Base-by-base conservation (phyloP, 2,329 filamentous ascomycete genomes). In the Coniosporium tulheliwenetii region DNA sequence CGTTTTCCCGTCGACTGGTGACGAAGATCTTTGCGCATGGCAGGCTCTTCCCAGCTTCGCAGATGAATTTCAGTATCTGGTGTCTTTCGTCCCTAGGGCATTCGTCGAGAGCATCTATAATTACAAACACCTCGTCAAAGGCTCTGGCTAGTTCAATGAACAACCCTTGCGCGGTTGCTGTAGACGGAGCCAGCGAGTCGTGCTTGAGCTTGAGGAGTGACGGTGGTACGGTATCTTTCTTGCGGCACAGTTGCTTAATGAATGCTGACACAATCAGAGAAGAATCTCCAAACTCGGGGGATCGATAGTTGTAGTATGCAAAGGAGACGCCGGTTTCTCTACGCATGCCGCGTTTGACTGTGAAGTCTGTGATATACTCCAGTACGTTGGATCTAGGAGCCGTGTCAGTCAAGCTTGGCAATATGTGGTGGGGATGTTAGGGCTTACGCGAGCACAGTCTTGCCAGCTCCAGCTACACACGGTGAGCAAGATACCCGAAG, bases 291-390 rank as follows among this genome's bases (percentile, higher is more conserved):
- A 42, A 38, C 29, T 34, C 38, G 12, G 38, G 36, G 15, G 48
- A 32, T 12, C 40, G 46, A 39, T 51, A 52, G 36, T 52, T 43
- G 38, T 49, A 52, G 37, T 52, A 52, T 14, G 47, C 43, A 35
- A 52, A 52, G 38, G 43, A 45, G 36, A 52, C 36, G 14, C 39
- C 45, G 15, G 40, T 38, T 31, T 48, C 45, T 36, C 43, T 35
- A 33, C 36, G 41, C 16, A 47, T 38, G 12, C 37, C 46, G 30
- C 7, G 15, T 31, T 45, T 16, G 19, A 26, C 19, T 26, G 19
- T 26, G 19, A 26, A 26, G 5, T 42, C 14, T 5, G 45, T 52
- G 15, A 50, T 43, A 15, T 50, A 19, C 40, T 52, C 49, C n/a
- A 51, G 26, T 29, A 52, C 45, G 29, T 44, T 51, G 10, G 45